phyloP scores from a whole-genome alignment of 2,329 filamentous ascomycete species.

The Monosporascus sp. region DNA sequence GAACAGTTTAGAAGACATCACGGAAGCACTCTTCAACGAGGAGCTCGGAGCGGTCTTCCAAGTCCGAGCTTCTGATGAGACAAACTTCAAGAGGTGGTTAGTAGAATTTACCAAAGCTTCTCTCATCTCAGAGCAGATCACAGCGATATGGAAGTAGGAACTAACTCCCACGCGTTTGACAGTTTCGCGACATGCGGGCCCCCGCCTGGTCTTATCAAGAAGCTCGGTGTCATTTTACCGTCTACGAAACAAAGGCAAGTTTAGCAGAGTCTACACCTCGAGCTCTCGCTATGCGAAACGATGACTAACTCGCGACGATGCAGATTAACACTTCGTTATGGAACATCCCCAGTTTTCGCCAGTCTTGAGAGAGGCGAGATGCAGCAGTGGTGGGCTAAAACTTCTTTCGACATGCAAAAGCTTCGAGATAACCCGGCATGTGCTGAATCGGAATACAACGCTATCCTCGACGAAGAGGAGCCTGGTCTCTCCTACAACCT shows the following conservation, averaged over 20 bases:
- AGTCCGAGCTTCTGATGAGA: conserved; percentile 78
- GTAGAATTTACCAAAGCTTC: too few relatives aligned
- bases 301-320: too few relatives aligned
- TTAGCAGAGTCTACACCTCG: too few relatives aligned
- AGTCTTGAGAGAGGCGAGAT: conserved; percentile 65
- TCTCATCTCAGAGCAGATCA: too few relatives aligned
- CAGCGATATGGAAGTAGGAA: too few relatives aligned
- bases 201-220: conserved; percentile 73
- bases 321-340: conserved; percentile 60
- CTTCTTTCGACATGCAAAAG: conserved; percentile 86
- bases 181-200: conserved; percentile 82
- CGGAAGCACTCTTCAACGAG: conserved; percentile 87
- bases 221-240: conserved; percentile 71
- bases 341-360: conserved; percentile 62
- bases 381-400: conserved; percentile 83
- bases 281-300: too few relatives aligned
- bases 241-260: conserved; percentile 54
- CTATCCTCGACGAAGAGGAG: conserved; percentile 69
- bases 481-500: conserved; percentile 82
- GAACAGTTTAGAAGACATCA: conserved; percentile 49
- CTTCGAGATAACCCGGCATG: conserved; percentile 83
- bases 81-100: conserved; percentile 70
- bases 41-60: conserved; percentile 96
- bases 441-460: conserved; percentile 75
- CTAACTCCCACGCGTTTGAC: too few relatives aligned